Evolutionary conservation across 805 yeast genomes (phyloP), one percentile per base, ranked within the genome.

Genomic region (Candida gorgasii): DNA sequence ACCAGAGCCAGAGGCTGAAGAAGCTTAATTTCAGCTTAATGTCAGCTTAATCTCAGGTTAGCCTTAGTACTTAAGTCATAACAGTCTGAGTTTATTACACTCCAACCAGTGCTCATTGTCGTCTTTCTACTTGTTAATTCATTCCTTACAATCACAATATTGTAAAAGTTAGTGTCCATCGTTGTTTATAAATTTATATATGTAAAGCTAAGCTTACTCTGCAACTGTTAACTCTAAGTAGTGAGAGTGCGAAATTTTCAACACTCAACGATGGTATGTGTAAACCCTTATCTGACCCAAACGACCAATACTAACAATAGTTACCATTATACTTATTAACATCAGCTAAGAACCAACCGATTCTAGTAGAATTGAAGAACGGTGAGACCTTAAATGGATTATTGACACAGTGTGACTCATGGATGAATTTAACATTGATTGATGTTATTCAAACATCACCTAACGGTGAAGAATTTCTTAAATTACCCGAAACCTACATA

Each of bases 371-470:
- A 62, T 78, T 93, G 58, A 93, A 93, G 63, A 82, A 85, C 43
- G 97, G 98, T 24, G 97, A 88, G 56, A 82, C 92, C 8, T 72
- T 90, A 38, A 85, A 84, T 56, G 99, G 99, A 39, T 78, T 77
- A 43, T 72, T 93, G 46, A 79, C 80, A 43, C 86, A 87, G 57
- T 89, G 96, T 54, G 99, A 93, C 62, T 82, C 88, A 29, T 87
- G 95, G 89, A 93, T 93, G 99, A 93, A 93, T 62, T 72, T 93
- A 50, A 86, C 96, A 1, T 72, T 93, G 41, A 74, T 74, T 24
- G 82, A 89, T 49, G 97, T 84, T 12, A 78, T 82, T 36, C 86
- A 82, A 57, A 76, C 82, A 12, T 79, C 79, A 53, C 69, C 79
- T 31, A 57, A 74, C 51, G 92, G 86, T 28, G 81, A 77, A 49